Base-by-base conservation (phyloP, 805 yeast genomes). In the Maudiozyma serrabonitensis region DNA sequence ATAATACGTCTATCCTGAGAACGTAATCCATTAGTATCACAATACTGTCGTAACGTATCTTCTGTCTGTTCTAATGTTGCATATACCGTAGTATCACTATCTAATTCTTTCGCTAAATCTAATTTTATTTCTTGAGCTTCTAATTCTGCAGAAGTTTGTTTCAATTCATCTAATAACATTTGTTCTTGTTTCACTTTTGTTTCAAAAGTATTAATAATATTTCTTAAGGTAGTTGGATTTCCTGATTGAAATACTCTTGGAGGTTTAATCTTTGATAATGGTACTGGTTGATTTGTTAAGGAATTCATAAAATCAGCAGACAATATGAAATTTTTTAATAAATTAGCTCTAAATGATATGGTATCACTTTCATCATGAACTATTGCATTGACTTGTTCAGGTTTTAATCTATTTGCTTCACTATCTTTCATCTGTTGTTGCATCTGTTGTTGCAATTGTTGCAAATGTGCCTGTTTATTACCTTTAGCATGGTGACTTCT, bases 321-420 rank as follows among this genome's bases (percentile, higher is more conserved):
- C 6, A 49, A 49, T 13, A 60, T 53, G 43, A 57, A 60, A 40
- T 63, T 62, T 43, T 56, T 59, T 43, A 59, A 41, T 12, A 63
- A 37, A 54, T 58, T 52, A 15, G 57, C 50, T 18, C 68, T 52
- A 46, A 57, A 65, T 7, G 69, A 64, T 6, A 63, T 55, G 2
- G 66, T 61, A 46, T 65, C 69, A 49, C 67, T 63, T 46, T 63
- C 66, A 52, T 65, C 69, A 46, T 65, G 68, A 2, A 60, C 55
- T 21, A 59, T 51, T 2, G 59, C 47, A 13, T 55, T 56, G 1
- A 61, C 52, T 26, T 57, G 58, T 32, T 62, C 66, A 3, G 69
- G 59, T 47, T 59, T 58, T 39, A 64, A 50, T 43, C 67, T 52
- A 21, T 56, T 53, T 18, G 48, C 53, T 41, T 57, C 57, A 35